Evolutionary conservation across 257 asterid species (phyloP), one percentile per base, ranked within the genome.

Genomic region (Orobanche coerulescens): DNA sequence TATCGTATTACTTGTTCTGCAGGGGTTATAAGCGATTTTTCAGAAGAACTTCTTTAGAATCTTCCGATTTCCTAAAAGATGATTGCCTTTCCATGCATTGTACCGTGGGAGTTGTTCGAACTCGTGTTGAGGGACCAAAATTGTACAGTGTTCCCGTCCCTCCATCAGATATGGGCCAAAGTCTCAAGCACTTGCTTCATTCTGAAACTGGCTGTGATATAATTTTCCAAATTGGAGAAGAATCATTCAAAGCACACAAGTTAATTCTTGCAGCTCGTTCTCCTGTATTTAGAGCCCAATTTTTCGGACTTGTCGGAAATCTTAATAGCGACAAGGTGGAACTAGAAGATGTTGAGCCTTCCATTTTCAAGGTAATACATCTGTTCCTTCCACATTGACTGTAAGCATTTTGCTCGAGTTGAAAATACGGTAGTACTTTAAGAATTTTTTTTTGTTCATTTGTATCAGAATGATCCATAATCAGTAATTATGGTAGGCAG

Each of bases 11-110:
- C 76, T 62, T 82, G 73, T 55, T 58, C 66, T 70, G 44, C 82
- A 90, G 97, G 97, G 97, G 97, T 55, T 90, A 90, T 67, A 90
- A 90, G 63, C 87, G 95, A 11, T 90, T 90, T 80, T 90, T 80
- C 68, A 80, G 84, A 60, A 82, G 97, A 75, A 28, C 83, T 24
- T 73, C 78, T 49, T 73, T 90, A 61, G 97, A 90, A 81, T 68
- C 85, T 30, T 90, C 97, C 58, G 95, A 87, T 68, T 90, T 80
- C 74, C 82, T 90, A 57, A 90, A 90, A 83, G 89, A 85, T 71
- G 95, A 90, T 66, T 83, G 86, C 79, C 84, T 90, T 63, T 62
- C 94, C 39, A 85, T 90, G 94, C 74, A 83, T 64, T 90, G 97
- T 69, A 90, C 95, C 3, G 97, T 90, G 25, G 97, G 97, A 68